These are phyloP conservation scores for Solanum hybrid DNA, from an alignment of 305 asterid species.

Conservation along the genomic window DNA sequence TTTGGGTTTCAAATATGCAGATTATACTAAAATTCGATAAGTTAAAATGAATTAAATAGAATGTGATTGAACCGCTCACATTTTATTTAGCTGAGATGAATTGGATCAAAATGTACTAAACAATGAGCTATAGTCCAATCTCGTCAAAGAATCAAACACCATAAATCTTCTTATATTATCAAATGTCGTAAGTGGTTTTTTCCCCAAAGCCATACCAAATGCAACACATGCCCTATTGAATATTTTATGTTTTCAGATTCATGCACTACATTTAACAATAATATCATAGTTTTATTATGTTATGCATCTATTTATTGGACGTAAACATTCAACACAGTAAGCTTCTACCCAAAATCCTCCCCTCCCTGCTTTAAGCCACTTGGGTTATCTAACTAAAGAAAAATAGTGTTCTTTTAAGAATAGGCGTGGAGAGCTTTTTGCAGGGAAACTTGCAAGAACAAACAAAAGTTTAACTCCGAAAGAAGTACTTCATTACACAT, in stretches of 20 bases:
- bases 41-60: background rate
- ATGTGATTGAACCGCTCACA: background rate
- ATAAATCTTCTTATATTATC: background rate
- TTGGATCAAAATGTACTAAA: background rate
- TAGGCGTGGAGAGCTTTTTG: background rate
- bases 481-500: background rate
- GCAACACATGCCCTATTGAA: background rate
- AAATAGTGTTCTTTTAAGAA: too few species aligned
- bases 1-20: background rate
- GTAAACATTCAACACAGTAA: background rate
- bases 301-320: background rate
- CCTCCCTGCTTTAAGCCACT: background rate
- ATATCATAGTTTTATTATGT: background rate
- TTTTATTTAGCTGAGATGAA: background rate
- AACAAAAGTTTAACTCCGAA: background rate
- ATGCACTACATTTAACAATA: background rate
- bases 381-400: background rate
- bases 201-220: background rate
- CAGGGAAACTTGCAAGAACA: background rate
- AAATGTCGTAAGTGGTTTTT: background rate
- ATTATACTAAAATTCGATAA: rapidly evolving
- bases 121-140: background rate
- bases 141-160: background rate
- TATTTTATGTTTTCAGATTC: background rate
- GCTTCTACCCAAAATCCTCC: background rate